Evolutionary conservation across 495 filamentous ascomycete species (phyloP).

Genomic region (Physcia stellaris): DNA sequence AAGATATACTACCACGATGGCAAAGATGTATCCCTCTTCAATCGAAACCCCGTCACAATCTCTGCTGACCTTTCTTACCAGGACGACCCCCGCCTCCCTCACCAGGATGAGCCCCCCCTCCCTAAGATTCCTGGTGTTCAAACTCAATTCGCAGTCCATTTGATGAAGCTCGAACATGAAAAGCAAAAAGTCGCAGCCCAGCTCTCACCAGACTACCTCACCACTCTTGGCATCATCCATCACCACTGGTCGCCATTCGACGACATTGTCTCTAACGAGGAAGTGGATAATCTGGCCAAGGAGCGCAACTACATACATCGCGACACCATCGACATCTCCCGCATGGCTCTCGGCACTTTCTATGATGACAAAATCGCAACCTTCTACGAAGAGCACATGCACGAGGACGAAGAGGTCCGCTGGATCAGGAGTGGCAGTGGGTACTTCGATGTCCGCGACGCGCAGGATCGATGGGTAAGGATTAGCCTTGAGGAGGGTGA

Average conservation of each 20-base stretch:
- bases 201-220: constrained; percentile 45
- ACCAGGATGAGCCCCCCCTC: too few species aligned
- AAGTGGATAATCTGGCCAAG: constrained; percentile 59
- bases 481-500: constrained; percentile 56
- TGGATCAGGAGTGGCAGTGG: constrained; percentile 79
- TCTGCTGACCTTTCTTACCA: too few species aligned
- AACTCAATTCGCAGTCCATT: too few species aligned
- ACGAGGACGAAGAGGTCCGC: constrained; percentile 96
- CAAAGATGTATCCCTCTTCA: too few species aligned
- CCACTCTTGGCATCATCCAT: constrained; percentile 63
- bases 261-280: constrained; percentile 30
- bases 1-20: too few species aligned
- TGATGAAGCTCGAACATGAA: too few species aligned
- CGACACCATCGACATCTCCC: constrained; percentile 80
- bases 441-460: constrained; percentile 73
- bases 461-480: constrained; percentile 67
- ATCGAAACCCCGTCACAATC: too few species aligned
- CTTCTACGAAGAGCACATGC: constrained; percentile 89
- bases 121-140: too few species aligned
- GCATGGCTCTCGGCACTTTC: constrained; percentile 62
- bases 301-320: constrained; percentile 81
- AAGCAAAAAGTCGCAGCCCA: constrained; percentile 61
- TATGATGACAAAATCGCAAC: constrained; percentile 75
- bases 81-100: constrained; percentile 81
- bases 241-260: constrained; percentile 37